Conservation (phyloP, 2,329 filamentous ascomycete genomes). For the Herpotrichia juniperi region DNA sequence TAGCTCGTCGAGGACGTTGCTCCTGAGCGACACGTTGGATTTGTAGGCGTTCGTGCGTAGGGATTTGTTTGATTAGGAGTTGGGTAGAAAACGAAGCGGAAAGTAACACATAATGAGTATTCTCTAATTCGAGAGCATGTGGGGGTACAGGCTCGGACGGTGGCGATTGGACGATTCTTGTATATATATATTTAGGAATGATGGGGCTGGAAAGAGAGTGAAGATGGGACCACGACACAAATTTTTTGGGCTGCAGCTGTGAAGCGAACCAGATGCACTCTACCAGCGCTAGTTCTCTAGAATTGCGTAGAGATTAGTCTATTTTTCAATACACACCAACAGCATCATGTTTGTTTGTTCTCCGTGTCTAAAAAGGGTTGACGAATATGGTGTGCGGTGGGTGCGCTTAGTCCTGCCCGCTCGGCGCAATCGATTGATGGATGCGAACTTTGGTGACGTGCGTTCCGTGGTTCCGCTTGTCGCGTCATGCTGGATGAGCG, state of each 20-base stretch:
- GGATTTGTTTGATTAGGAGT: conserved; percentile 6
- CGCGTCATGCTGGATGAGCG: background rate
- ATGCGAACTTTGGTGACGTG: conserved; percentile 10
- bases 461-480: background rate
- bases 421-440: background rate
- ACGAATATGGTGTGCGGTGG: background rate
- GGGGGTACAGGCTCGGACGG: background rate
- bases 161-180: conserved; percentile 10
- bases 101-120: conserved; percentile 13
- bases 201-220: no score
- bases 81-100: background rate
- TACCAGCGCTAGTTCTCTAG: no score
- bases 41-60: conserved; percentile 20
- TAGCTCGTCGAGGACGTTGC: conserved; percentile 63
- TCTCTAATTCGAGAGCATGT: conserved; percentile 8
- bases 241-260: no score
- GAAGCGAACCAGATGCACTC: no score
- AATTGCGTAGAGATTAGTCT: no score
- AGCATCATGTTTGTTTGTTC: no score
- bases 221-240: no score
- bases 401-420: conserved; percentile 3
- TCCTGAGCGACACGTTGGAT: conserved; percentile 47
- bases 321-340: no score
- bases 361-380: background rate
- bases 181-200: no score